Base-by-base conservation (phyloP, 768 basidiomycete genomes). In the Mycena amicta region DNA sequence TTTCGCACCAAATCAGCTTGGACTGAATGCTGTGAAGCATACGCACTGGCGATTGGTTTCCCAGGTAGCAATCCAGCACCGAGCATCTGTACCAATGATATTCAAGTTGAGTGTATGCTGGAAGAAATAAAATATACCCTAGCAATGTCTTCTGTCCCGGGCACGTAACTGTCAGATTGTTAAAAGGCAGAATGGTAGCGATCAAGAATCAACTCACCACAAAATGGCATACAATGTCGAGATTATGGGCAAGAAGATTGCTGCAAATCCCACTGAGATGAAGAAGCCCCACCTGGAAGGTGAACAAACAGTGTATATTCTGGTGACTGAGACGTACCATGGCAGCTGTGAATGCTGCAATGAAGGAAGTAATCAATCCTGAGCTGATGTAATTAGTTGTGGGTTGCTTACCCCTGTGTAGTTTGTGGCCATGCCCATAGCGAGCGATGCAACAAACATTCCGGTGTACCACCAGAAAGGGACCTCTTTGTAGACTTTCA, bases 241-340 rank as follows among this genome's bases (percentile, higher is more conserved):
- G 50, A 84, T 75, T 69, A 87, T 82, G 4, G 83, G 76, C 49
- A 83, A 66, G 61, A 79, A 82, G 31, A 83, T 57, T 2, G 72
- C 64, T 0, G 84, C 77, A 53, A 88, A 71, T 31, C 85, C 68
- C 27, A 88, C 66, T n/a, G 77, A 75, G 22, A 86, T 77, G 56
- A 83, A 71, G 53, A 84, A 70, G 4, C 77, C 81, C 82, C 82
- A 85, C 77, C n/a, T n/a, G n/a, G n/a, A n/a, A n/a, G n/a, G n/a
- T n/a, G n/a, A n/a, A n/a, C n/a, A n/a, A n/a, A n/a, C n/a, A n/a
- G n/a, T n/a, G n/a, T n/a, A n/a, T n/a, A n/a, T n/a, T n/a, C n/a
- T n/a, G n/a, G n/a, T n/a, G n/a, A n/a, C n/a, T n/a, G n/a, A n/a
- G n/a, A n/a, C n/a, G n/a, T n/a, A n/a, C n/a, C 76, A 63, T 16